Conservation (phyloP, 305 asterid genomes). For the Lippia alba region DNA sequence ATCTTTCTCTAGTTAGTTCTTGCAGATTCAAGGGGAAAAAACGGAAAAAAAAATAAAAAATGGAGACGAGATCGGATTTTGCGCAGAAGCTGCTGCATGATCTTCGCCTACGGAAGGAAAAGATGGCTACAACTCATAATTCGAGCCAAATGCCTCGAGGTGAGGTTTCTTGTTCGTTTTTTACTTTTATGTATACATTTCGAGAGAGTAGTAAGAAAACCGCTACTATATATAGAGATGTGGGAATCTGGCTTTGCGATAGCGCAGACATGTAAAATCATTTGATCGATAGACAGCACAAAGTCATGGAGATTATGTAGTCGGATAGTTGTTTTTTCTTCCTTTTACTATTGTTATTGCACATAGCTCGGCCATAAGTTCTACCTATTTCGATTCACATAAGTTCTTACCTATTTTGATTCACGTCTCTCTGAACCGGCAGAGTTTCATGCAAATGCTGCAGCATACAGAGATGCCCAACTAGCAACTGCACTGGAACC, state of each 20-base stretch:
- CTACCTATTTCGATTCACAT: background rate
- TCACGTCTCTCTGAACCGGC: background rate
- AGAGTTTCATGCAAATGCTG: background rate
- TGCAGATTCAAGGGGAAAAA: background rate
- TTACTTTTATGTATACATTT: too few species aligned
- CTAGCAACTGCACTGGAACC: background rate
- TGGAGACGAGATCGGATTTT: conserved; percentile 54
- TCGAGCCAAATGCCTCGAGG: conserved; percentile 44
- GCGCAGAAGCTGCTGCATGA: conserved; percentile 61
- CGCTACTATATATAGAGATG: too few species aligned
- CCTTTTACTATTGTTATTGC: background rate
- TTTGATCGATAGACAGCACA: too few species aligned
- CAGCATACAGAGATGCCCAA: background rate
- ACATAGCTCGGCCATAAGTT: background rate
- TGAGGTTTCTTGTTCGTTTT: background rate
- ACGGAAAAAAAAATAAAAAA: too few species aligned
- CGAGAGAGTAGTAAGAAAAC: too few species aligned
- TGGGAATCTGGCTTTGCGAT: too few species aligned
- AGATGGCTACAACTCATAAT: conserved; percentile 47
- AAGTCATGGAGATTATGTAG: too few species aligned
- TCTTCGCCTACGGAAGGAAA: conserved; percentile 55
- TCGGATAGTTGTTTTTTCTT: too few species aligned
- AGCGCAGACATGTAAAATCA: too few species aligned
- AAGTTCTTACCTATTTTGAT: background rate
- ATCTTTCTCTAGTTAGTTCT: background rate